These are phyloP conservation scores for Paraurostyla sp. DNA, from an alignment of 73 alveolate species.

Conservation along the genomic window DNA sequence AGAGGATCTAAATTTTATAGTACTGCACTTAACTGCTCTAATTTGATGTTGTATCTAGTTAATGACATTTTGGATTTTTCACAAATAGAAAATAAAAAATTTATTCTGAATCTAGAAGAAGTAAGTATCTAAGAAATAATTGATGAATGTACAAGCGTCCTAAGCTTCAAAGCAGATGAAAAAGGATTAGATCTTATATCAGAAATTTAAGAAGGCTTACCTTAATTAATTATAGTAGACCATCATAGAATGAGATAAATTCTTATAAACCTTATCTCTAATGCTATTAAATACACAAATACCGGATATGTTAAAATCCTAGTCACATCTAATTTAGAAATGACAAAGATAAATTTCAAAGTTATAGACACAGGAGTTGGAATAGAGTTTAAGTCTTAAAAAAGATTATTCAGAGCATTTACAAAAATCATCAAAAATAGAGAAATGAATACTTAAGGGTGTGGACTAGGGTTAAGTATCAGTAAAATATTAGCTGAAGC, in stretches of 20 bases:
- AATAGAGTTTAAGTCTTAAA: background rate
- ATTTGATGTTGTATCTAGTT: constrained; percentile 64
- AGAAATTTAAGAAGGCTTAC: background rate
- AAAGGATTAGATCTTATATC: background rate
- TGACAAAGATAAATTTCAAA: background rate
- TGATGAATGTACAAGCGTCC: background rate
- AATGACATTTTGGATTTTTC: constrained; percentile 70
- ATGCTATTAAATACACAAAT: constrained; percentile 71
- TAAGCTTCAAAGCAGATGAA: background rate
- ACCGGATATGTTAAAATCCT: constrained; percentile 61
- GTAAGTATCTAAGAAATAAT: background rate
- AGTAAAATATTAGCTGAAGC: constrained; percentile 31
- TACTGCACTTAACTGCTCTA: constrained; percentile 47
- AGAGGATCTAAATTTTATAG: background rate
- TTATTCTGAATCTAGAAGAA: constrained; percentile 10
- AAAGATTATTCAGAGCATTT: constrained; percentile 16
- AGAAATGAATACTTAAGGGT: constrained; percentile 30
- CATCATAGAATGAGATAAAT: constrained; percentile 57
- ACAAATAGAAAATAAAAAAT: constrained; percentile 49
- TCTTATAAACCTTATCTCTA: constrained; percentile 66
- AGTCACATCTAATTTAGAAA: background rate
- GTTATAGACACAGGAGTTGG: constrained; percentile 67
- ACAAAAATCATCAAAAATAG: constrained; percentile 21
- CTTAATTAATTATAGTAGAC: constrained; percentile 30
- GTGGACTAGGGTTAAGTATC: constrained; percentile 60